Evolutionary conservation across 2,329 filamentous ascomycete genomes (phyloP), one percentile per base, ranked within the genome.

Genomic region (Nothomitra cinnamomea): DNA sequence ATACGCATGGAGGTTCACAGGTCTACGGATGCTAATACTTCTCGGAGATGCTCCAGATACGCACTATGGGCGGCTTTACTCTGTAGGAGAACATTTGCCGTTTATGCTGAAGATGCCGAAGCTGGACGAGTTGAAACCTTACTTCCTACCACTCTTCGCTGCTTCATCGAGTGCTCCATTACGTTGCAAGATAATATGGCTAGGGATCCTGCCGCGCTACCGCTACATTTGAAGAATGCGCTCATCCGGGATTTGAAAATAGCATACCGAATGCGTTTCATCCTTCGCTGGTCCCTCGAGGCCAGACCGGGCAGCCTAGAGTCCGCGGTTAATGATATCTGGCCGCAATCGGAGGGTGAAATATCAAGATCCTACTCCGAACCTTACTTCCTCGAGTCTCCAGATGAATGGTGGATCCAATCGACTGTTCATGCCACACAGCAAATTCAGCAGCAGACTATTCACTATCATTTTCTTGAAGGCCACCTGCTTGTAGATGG

Each of bases 41-140:
- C 71, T 0, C 63, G 66, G 17, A 68, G 66, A 24, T 63, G 65
- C 4, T 67, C 71, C 2, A 57, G 59, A 0, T 79, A 76, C 56
- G 69, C 70, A 0, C 68, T 83, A 0, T 73, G 72, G 63, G 72
- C 78, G 0, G 72, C 79, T 0, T 56, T 84, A 0, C 64, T 83
- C 0, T 82, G 78, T 51, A 66, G 70, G 22, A 65, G 69, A 2
- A 77, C 74, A 0, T 74, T 74, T 57, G 6, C 57, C 1, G 28
- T 60, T 2, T 56, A 56, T 51, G 17, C 3, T 1, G 3, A 17
- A 2, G 38, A 56, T 32, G 2, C 54, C 6, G 38, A 45, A 10
- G 56, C 5, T 32, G 28, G 10, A 32, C 10, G 28, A 4, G 10
- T 4, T 5, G 28, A 10, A 32, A n/a, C n/a, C n/a, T n/a, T n/a